Conservation (phyloP, 2,329 filamentous ascomycete genomes). For the Microsporum ferrugineum region DNA sequence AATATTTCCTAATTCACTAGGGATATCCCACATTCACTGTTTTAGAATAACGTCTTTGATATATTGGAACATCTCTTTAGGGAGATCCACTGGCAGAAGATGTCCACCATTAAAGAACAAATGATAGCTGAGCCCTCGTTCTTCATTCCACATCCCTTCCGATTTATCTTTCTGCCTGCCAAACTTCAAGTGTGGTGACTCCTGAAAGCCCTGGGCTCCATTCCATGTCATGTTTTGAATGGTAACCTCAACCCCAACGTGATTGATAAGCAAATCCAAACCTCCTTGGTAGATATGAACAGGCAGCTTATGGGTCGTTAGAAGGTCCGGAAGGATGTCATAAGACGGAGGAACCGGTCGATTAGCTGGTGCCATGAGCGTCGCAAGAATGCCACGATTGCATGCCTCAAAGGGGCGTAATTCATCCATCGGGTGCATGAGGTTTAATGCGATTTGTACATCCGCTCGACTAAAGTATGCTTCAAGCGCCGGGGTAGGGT, state of each 20-base stretch:
- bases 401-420: conserved; percentile 20
- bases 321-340: conserved; percentile 22
- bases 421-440: conserved; percentile 11
- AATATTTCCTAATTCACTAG: background rate
- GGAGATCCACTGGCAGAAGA: conserved; percentile 23
- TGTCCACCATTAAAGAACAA: conserved; percentile 27
- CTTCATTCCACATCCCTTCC: conserved; percentile 24
- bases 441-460: conserved; percentile 25
- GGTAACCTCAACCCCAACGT: conserved; percentile 26
- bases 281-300: conserved; percentile 30
- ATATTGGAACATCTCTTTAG: conserved; percentile 28
- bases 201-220: conserved; percentile 27
- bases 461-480: conserved; percentile 26
- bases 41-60: conserved; percentile 26
- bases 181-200: conserved; percentile 20
- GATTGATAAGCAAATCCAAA: conserved; percentile 30
- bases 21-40: background rate
- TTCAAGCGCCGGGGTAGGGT: conserved; percentile 18
- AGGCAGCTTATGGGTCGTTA: conserved; percentile 23
- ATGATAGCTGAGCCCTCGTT: conserved; percentile 29
- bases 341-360: conserved; percentile 24
- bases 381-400: conserved; percentile 22
- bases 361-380: conserved; percentile 16
- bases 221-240: conserved; percentile 35
- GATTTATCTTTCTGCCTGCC: background rate